Percentiles rank a stretch among this genome's conserved stretches.
These are phyloP conservation scores for Colletotrichum abscissum DNA, from an alignment of 2,329 filamentous ascomycete species.

Conservation along the genomic window DNA sequence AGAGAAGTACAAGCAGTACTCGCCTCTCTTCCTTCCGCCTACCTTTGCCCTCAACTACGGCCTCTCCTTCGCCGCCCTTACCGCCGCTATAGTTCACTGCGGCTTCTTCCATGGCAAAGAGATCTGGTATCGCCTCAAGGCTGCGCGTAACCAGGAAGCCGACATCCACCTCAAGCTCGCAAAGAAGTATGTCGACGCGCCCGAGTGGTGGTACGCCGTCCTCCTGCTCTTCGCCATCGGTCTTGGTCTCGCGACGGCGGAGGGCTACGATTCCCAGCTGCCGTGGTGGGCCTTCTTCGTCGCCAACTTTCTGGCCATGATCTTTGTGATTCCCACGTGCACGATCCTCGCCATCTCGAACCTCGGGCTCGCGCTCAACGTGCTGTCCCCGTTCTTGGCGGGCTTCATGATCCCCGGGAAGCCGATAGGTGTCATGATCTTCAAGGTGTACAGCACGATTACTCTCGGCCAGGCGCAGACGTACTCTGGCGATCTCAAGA, in stretches of 20 bases:
- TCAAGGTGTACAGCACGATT: conserved; percentile 46
- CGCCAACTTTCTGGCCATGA: conserved; percentile 48
- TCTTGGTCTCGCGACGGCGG: conserved; percentile 63
- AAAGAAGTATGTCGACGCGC: conserved; percentile 67
- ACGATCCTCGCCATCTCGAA: conserved; percentile 31
- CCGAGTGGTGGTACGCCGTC: conserved; percentile 66
- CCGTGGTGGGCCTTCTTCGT: conserved; percentile 44
- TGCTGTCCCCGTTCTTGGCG: conserved; percentile 59
- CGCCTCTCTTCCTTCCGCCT: conserved; percentile 53
- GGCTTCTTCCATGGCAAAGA: conserved; percentile 64
- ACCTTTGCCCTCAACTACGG: conserved; percentile 57
- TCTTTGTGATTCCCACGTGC: conserved; percentile 59
- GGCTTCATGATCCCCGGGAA: conserved; percentile 62
- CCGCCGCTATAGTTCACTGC: conserved; percentile 63
- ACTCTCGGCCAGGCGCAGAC: conserved; percentile 41
- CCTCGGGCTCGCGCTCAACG: conserved; percentile 47
- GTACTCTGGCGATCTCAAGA: conserved; percentile 59
- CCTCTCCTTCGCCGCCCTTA: conserved; percentile 61
- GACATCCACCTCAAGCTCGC: conserved; percentile 69
- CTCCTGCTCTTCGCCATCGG: conserved; percentile 62
- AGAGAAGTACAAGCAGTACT: conserved; percentile 63
- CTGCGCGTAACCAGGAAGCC: conserved; percentile 57
- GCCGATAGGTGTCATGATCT: conserved; percentile 50
- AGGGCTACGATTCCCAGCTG: conserved; percentile 66
- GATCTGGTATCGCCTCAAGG: conserved; percentile 47